phyloP scores from a whole-genome alignment of 106 monocot genomes.

The Narthecium ossifragum region DNA sequence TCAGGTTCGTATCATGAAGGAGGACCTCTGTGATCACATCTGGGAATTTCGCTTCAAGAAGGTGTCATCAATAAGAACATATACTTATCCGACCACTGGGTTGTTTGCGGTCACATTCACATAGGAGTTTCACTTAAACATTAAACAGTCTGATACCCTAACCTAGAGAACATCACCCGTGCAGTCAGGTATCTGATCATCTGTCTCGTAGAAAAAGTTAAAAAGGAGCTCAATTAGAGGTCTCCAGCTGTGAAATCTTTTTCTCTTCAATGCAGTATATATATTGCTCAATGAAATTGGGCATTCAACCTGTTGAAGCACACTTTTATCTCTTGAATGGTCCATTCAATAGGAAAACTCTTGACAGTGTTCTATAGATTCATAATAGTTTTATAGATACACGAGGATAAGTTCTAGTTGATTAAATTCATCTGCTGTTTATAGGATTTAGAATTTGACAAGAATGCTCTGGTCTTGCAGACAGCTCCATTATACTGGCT shows the following conservation, averaged over 20 bases:
- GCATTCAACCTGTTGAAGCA: background rate
- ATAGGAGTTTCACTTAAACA: no score
- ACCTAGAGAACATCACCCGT: no score
- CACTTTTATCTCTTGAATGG: background rate
- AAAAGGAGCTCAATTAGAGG: background rate
- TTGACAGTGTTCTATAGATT: background rate
- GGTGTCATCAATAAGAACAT: conserved; percentile 15
- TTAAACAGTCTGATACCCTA: no score
- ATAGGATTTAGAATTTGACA: no score
- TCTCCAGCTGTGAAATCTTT: background rate
- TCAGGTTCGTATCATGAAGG: conserved; percentile 56
- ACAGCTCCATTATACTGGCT: conserved; percentile 62
- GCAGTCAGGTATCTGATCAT: background rate
- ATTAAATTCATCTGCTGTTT: background rate
- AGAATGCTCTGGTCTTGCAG: no score
- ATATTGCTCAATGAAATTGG: no score
- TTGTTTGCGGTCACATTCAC: no score
- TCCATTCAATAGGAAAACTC: background rate
- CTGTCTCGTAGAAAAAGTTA: background rate
- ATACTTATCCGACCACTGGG: no score
- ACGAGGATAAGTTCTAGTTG: background rate
- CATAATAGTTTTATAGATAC: background rate
- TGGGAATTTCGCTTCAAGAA: conserved; percentile 61
- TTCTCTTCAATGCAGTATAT: no score
- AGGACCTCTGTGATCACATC: conserved; percentile 71